Percentiles rank a stretch among this genome's conserved stretches.
Evolutionary conservation across 305 asterid genomes (phyloP).

Genomic region (Fraxinus sp.): DNA sequence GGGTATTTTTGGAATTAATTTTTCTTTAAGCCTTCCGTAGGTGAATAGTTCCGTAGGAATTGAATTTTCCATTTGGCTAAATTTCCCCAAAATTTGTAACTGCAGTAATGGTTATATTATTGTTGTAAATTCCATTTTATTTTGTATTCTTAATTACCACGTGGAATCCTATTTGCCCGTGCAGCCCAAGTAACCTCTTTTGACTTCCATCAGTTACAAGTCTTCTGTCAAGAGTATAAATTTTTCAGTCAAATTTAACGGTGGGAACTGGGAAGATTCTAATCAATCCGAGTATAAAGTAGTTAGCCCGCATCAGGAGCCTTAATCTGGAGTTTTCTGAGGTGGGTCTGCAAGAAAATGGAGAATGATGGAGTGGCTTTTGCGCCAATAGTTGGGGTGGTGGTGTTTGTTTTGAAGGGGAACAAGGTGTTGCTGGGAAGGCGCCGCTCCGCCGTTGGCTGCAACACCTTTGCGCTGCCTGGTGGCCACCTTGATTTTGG

Average conservation of each 20-base stretch:
- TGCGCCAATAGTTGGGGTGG: conserved; percentile 54
- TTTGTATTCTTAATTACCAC: too few species aligned
- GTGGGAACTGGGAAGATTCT: neutral
- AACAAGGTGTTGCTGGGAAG: conserved; percentile 50
- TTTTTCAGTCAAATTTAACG: neutral
- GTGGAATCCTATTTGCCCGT: too few species aligned
- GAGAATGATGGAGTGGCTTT: conserved; percentile 27
- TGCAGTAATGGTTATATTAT: neutral
- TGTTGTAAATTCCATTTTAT: neutral
- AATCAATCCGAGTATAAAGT: neutral
- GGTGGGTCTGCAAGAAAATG: conserved; percentile 23
- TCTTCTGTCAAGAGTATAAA: neutral
- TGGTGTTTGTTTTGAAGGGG: conserved; percentile 47
- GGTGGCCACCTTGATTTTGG: conserved; percentile 68
- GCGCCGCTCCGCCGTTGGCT: conserved; percentile 49
- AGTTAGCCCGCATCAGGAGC: neutral
- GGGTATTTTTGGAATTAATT: too few species aligned
- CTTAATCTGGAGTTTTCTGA: neutral
- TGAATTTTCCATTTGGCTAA: too few species aligned
- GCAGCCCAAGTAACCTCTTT: neutral
- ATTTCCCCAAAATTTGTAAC: too few species aligned
- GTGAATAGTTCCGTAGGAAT: too few species aligned
- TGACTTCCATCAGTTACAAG: neutral
- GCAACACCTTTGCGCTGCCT: conserved; percentile 50
- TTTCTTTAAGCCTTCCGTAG: too few species aligned